phyloP scores from a whole-genome alignment of 495 filamentous ascomycete genomes.

The Xylaria longipes region DNA sequence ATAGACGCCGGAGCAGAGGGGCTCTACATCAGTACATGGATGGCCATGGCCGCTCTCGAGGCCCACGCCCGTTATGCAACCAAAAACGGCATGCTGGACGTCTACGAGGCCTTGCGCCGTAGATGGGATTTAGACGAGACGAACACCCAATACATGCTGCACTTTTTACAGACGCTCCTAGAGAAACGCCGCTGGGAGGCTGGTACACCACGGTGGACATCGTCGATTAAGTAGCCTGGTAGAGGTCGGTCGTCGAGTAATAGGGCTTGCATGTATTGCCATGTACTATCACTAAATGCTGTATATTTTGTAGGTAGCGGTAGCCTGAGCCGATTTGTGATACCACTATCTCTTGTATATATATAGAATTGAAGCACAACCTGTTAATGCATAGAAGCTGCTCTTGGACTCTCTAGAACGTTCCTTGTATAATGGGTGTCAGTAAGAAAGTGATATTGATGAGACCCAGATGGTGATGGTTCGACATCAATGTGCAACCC shows the following conservation, averaged over 20 bases:
- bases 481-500: background rate
- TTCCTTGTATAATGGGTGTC: background rate
- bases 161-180: constrained; percentile 36
- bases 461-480: background rate
- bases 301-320: constrained; percentile 3
- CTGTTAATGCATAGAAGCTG: background rate
- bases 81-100: constrained; percentile 43
- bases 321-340: background rate
- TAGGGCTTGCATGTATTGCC: background rate
- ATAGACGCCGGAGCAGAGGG: constrained; percentile 45
- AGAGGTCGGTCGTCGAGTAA: background rate
- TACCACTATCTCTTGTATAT: constrained; percentile 19
- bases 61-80: constrained; percentile 54
- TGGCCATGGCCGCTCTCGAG: constrained; percentile 54
- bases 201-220: background rate
- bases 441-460: too few species aligned
- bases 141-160: constrained; percentile 48
- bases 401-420: background rate
- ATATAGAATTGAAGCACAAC: background rate
- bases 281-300: constrained; percentile 2
- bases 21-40: constrained; percentile 56
- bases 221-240: background rate
- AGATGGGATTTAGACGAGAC: constrained; percentile 44
- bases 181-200: constrained; percentile 10
- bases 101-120: constrained; percentile 48